A percentile compares a stretch with the other conserved stretches of the same genome.
phyloP scores from a whole-genome alignment of 768 basidiomycete species.

The Termitomyces sp. region DNA sequence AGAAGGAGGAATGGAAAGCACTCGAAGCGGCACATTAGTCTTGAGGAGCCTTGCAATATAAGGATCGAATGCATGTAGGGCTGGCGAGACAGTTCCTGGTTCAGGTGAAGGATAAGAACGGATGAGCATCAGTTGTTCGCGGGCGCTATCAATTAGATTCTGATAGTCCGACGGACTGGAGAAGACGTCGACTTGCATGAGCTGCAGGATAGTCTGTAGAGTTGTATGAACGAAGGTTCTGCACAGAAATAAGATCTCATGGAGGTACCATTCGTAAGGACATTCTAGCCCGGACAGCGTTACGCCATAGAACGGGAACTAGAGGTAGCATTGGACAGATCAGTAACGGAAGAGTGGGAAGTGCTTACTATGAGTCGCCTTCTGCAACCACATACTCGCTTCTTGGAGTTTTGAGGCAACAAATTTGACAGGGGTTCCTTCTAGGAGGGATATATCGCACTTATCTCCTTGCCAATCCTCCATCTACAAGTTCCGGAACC shows the following conservation, averaged over 20 bases:
- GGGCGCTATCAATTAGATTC: slow-evolving; percentile 36
- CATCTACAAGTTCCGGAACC: slow-evolving; percentile 39
- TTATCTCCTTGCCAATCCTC: slow-evolving; percentile 93
- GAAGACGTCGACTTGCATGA: slow-evolving; percentile 41
- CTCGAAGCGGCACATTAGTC: slow-evolving; percentile 66
- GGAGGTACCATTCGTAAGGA: slow-evolving; percentile 52
- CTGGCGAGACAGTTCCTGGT: slow-evolving; percentile 42
- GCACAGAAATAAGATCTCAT: not conserved
- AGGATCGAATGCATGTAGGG: slow-evolving; percentile 59
- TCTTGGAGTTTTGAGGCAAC: slow-evolving; percentile 55
- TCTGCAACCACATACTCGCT: slow-evolving; percentile 58
- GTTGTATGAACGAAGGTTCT: not conserved
- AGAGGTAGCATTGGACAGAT: not conserved
- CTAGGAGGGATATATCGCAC: slow-evolving; percentile 73
- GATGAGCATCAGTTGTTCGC: slow-evolving; percentile 38
- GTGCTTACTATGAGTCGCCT: slow-evolving; percentile 38
- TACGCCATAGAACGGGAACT: slow-evolving; percentile 49
- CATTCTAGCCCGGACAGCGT: slow-evolving; percentile 50
- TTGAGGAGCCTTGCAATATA: slow-evolving; percentile 63
- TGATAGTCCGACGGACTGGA: slow-evolving; percentile 34
- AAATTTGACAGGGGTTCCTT: slow-evolving; percentile 54
- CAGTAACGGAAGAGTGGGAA: slow-evolving; percentile 2
- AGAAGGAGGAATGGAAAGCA: slow-evolving; percentile 47
- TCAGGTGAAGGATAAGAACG: slow-evolving; percentile 33
- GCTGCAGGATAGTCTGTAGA: slow-evolving; percentile 44